These are phyloP conservation scores for Coprinopsis cinerea DNA, from an alignment of 768 basidiomycete species.

Conservation along the genomic window DNA sequence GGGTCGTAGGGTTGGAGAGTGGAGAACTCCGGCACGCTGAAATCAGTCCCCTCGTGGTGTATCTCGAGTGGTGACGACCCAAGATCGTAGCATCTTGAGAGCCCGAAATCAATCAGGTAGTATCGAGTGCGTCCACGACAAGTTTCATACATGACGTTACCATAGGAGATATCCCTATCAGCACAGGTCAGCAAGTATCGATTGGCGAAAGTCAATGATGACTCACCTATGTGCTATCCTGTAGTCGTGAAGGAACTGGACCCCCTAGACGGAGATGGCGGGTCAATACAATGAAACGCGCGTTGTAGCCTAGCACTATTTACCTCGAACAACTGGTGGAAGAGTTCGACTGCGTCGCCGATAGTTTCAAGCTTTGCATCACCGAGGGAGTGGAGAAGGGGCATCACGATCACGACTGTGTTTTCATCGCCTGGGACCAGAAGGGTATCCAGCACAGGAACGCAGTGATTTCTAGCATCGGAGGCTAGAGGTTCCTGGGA, in stretches of 20 bases:
- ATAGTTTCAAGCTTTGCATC: conserved; percentile 11
- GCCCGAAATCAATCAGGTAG: conserved; percentile 34
- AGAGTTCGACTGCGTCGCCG: not conserved
- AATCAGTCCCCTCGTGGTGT: conserved; percentile 30
- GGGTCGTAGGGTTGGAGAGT: conserved; percentile 24
- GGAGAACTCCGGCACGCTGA: conserved; percentile 29
- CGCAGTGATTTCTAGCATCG: conserved; percentile 28
- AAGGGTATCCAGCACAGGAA: conserved; percentile 21
- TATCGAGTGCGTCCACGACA: conserved; percentile 26
- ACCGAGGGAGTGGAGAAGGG: conserved; percentile 17
- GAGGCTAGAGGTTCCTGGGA: conserved; percentile 7
- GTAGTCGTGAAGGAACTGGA: conserved; percentile 5
- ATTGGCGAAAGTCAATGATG: too few relatives aligned
- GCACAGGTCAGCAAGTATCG: too few relatives aligned
- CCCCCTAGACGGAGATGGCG: too few relatives aligned
- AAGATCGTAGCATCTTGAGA: conserved; percentile 24
- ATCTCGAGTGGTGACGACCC: conserved; percentile 4
- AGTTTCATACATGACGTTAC: conserved; percentile 14
- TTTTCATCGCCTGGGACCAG: conserved; percentile 16
- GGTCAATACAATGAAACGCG: too few relatives aligned
- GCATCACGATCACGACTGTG: conserved; percentile 22
- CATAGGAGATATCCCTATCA: conserved; percentile 11
- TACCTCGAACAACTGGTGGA: not conserved
- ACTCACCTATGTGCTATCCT: conserved; percentile 8
- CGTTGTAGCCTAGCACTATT: too few relatives aligned